Evolutionary conservation across 345 rosid species (phyloP).

Genomic region (Xanthoceras sorbifolium): DNA sequence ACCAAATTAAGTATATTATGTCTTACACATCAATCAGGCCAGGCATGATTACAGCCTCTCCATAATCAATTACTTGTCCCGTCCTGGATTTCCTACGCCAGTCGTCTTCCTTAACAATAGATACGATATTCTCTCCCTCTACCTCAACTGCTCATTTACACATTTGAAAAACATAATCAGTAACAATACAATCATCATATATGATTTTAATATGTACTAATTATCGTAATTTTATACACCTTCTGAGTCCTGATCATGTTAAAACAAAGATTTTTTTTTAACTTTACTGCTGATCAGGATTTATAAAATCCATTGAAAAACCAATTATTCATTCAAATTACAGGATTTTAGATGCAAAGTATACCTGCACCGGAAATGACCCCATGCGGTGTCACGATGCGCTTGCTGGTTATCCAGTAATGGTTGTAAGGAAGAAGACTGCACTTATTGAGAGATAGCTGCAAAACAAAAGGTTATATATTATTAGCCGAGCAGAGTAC

Average conservation of each 20-base stretch:
- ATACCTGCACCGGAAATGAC: conserved; percentile 84
- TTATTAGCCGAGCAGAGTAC: not conserved
- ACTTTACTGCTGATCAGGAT: not conserved
- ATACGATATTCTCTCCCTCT: conserved; percentile 52
- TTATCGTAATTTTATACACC: not conserved
- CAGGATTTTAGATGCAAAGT: not conserved
- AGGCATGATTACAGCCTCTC: conserved; percentile 93
- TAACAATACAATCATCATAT: not conserved
- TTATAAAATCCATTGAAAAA: not conserved
- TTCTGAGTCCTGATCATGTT: not conserved
- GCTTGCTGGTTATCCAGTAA: conserved; percentile 75
- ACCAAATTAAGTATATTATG: not conserved
- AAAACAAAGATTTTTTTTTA: not conserved
- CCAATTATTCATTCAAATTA: not conserved
- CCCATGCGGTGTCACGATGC: conserved; percentile 69
- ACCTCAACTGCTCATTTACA: conserved; percentile 62
- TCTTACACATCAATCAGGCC: conserved; percentile 92
- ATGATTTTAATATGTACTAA: not conserved
- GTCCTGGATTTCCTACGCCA: conserved; percentile 51
- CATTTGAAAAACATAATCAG: conserved; percentile 11
- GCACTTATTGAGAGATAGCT: conserved; percentile 49
- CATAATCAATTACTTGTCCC: conserved; percentile 62
- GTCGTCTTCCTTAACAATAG: conserved; percentile 62
- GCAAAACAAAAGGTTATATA: conserved; percentile 17
- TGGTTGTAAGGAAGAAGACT: conserved; percentile 72